Conservation (phyloP, 192 early-diverging fungal genomes). For the Entomortierella parvispora region DNA sequence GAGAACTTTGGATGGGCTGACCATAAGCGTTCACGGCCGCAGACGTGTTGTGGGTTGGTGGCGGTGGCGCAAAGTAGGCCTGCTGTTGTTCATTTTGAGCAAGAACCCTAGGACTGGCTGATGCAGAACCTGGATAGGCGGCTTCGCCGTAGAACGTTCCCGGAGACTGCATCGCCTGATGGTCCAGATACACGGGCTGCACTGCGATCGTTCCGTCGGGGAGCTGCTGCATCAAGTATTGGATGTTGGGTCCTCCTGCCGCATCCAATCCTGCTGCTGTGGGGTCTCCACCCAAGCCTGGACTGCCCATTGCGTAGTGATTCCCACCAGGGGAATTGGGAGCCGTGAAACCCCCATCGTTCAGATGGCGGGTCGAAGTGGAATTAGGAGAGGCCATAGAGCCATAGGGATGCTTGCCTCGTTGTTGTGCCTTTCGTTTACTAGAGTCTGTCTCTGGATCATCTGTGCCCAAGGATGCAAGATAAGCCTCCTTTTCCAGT, state of each 20-base stretch:
- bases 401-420: conserved; percentile 16
- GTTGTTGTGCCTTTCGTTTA: background rate
- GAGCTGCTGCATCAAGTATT: conserved; percentile 49
- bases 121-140: too few species aligned
- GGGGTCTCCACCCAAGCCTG: background rate
- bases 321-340: conserved; percentile 3
- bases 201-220: conserved; percentile 49
- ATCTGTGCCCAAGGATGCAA: conserved; percentile 26
- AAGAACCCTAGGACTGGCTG: too few species aligned
- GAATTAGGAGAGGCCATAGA: conserved; percentile 10
- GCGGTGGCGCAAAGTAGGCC: too few species aligned
- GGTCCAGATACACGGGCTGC: conserved; percentile 43
- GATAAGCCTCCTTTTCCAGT: conserved; percentile 32
- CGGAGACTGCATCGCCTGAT: conserved; percentile 6
- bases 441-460: background rate
- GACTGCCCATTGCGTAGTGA: conserved; percentile 2
- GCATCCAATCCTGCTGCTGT: too few species aligned
- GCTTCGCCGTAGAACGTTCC: background rate
- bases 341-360: background rate
- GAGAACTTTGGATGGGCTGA: too few species aligned
- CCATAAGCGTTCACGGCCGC: too few species aligned
- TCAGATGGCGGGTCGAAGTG: conserved; percentile 12
- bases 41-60: too few species aligned
- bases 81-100: too few species aligned
- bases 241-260: conserved; percentile 15